Conservation (phyloP, 129 eudicot species). For the Arctium minus region DNA sequence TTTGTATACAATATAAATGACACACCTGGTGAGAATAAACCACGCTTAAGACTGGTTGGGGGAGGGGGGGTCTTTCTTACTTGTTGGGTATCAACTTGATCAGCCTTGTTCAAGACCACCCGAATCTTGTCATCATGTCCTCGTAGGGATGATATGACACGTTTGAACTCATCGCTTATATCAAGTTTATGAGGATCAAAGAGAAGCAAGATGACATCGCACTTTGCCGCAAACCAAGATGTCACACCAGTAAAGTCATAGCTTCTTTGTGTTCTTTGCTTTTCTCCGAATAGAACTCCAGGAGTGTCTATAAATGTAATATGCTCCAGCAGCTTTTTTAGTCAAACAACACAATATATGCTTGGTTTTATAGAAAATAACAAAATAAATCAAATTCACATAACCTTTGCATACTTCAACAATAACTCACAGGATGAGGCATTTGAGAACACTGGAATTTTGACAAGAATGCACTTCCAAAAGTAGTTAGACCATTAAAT, state of each 20-base stretch:
- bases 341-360: conserved; percentile 8
- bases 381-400: background rate
- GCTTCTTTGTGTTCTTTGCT: conserved; percentile 89
- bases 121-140: conserved; percentile 98
- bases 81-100: conserved; percentile 97
- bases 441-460: conserved; percentile 93
- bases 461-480: conserved; percentile 89
- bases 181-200: conserved; percentile 98
- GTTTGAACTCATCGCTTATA: conserved; percentile 91
- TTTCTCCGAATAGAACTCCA: conserved; percentile 94
- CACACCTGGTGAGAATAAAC: background rate
- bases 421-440: conserved; percentile 87
- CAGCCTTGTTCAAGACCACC: conserved; percentile 93
- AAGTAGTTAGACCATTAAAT: conserved; percentile 73
- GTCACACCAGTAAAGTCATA: conserved; percentile 95
- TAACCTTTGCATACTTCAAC: background rate
- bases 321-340: conserved; percentile 71
- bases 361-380: background rate
- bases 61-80: conserved; percentile 30
- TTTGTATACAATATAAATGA: background rate
- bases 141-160: conserved; percentile 77
- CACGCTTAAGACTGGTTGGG: background rate
- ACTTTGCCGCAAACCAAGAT: conserved; percentile 92
- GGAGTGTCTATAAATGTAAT: conserved; percentile 90
- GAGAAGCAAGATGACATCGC: conserved; percentile 76